A percentile compares a stretch with the other conserved stretches of the same genome.
Evolutionary conservation across 345 rosid species (phyloP).

Genomic region (Durio zibethinus): DNA sequence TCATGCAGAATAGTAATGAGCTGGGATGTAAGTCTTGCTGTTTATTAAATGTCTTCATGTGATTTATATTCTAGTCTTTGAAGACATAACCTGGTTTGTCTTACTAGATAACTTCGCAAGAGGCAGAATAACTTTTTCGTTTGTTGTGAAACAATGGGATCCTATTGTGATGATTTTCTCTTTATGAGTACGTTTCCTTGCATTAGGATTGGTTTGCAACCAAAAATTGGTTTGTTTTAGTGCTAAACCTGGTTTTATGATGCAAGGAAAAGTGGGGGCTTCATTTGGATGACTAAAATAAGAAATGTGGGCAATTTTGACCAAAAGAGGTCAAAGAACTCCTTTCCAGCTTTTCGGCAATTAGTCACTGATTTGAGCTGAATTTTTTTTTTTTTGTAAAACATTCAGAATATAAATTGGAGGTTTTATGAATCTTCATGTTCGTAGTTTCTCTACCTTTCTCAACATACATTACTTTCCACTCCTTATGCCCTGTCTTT

Average conservation of each 20-base stretch:
- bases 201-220: not conserved
- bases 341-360: not conserved
- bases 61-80: not conserved
- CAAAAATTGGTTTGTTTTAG: not conserved
- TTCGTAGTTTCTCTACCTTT: not conserved
- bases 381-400: not conserved
- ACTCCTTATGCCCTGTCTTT: not conserved
- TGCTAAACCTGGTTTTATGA: not conserved
- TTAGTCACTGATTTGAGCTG: not conserved
- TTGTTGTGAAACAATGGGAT: not conserved
- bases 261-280: not conserved
- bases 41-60: not conserved
- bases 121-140: not conserved
- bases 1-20: constrained; percentile 1
- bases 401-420: not conserved
- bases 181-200: not conserved
- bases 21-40: not conserved
- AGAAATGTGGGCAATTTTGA: not conserved
- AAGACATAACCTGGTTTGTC: not conserved
- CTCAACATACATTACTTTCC: not conserved
- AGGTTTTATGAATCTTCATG: not conserved
- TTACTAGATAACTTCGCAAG: not conserved
- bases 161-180: not conserved
- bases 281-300: not conserved
- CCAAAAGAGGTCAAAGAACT: not conserved